These are phyloP conservation scores for Solanum ossicruentum DNA, from an alignment of 257 asterid genomes.

Conservation along the genomic window DNA sequence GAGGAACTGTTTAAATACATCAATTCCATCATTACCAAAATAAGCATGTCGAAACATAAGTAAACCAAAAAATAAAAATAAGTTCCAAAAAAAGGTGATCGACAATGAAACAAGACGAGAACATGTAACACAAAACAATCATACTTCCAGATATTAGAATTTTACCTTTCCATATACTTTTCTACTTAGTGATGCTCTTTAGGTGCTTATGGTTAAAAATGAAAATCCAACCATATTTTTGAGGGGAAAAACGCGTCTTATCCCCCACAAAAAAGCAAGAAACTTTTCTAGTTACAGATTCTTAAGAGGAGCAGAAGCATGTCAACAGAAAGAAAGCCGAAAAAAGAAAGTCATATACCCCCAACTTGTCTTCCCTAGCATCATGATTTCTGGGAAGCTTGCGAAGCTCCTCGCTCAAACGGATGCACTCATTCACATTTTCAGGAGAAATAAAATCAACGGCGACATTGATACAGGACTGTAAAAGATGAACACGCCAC, in stretches of 20 bases:
- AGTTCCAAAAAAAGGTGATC: neutral
- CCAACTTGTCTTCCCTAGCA: conserved; percentile 34
- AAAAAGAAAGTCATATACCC: conserved; percentile 8
- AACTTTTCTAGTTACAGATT: neutral
- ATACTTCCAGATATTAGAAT: neutral
- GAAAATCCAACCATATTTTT: neutral
- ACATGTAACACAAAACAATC: neutral
- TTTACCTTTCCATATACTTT: neutral
- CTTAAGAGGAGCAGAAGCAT: neutral
- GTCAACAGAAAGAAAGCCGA: neutral
- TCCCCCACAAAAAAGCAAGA: neutral
- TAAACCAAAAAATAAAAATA: neutral
- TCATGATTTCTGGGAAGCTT: conserved; percentile 24
- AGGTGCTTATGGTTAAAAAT: neutral
- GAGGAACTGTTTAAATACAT: neutral
- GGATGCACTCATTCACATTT: conserved; percentile 17
- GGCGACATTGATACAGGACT: conserved; percentile 40
- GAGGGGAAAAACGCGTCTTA: neutral
- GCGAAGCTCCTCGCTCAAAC: conserved; percentile 27
- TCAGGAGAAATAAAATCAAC: conserved; percentile 40
- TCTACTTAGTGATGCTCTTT: neutral
- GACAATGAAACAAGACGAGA: neutral
- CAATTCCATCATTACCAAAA: neutral
- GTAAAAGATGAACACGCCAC: neutral
- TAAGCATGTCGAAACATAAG: neutral